These are phyloP conservation scores for Populus deltoides DNA, from an alignment of 345 rosid genomes.

Conservation along the genomic window DNA sequence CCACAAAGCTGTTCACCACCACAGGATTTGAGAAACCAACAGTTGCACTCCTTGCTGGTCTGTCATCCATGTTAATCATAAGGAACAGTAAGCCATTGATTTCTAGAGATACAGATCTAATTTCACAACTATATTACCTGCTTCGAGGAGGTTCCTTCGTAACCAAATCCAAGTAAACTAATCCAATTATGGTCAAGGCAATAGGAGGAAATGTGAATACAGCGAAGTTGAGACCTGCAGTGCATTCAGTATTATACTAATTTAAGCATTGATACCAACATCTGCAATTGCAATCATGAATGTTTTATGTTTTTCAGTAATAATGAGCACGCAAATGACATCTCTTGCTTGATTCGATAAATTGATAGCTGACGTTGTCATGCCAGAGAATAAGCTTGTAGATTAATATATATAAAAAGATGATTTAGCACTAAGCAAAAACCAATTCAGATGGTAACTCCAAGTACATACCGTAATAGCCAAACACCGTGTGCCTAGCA, in stretches of 20 bases:
- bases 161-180: constrained; percentile 46
- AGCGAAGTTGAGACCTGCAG: constrained; percentile 60
- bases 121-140: constrained; percentile 36
- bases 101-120: background rate
- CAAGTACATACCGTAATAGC: constrained; percentile 49
- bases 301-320: background rate
- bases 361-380: background rate
- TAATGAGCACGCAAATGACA: background rate
- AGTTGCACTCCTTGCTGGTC: constrained; percentile 36
- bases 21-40: constrained; percentile 56
- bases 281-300: background rate
- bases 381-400: background rate
- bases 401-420: background rate
- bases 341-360: background rate
- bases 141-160: constrained; percentile 29
- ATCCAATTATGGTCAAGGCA: constrained; percentile 54
- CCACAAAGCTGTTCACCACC: constrained; percentile 41
- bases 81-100: background rate
- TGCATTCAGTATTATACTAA: background rate
- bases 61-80: constrained; percentile 17
- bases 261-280: background rate
- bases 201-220: constrained; percentile 63
- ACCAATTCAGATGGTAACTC: background rate
- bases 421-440: background rate
- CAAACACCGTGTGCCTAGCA: constrained; percentile 43